Percentiles rank a stretch among this genome's conserved stretches.
Conservation (phyloP, 2,329 filamentous ascomycete species). For the Ophioceras dolichostomum region DNA sequence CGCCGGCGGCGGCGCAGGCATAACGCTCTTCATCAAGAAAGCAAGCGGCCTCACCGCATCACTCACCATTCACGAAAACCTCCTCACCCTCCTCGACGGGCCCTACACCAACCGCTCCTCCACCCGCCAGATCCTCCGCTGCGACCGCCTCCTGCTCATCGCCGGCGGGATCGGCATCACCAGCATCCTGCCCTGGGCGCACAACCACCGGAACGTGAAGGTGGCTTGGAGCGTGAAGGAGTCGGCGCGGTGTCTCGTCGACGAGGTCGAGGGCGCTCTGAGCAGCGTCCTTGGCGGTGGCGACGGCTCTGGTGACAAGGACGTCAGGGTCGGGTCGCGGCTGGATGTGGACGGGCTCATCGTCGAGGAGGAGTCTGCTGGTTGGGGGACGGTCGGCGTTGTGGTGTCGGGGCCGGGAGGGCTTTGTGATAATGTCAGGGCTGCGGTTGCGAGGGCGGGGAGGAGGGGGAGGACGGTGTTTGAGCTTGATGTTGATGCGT, state of each 20-base stretch:
- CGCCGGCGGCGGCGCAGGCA: slow-evolving; percentile 9
- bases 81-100: slow-evolving; percentile 25
- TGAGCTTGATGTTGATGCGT: slow-evolving; percentile 11
- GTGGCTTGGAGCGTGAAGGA: slow-evolving; percentile 22
- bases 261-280: slow-evolving; percentile 7
- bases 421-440: slow-evolving; percentile 26
- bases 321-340: slow-evolving; percentile 15
- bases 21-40: slow-evolving; percentile 25
- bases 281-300: slow-evolving; percentile 7
- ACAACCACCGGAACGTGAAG: slow-evolving; percentile 20
- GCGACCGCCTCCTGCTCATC: slow-evolving; percentile 26
- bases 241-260: slow-evolving; percentile 14
- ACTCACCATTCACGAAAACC: slow-evolving; percentile 9
- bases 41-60: slow-evolving; percentile 20
- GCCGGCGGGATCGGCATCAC: slow-evolving; percentile 37
- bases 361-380: slow-evolving; percentile 14
- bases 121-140: slow-evolving; percentile 12
- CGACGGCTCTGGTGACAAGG: too few species aligned
- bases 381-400: slow-evolving; percentile 19
- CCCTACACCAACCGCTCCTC: slow-evolving; percentile 20
- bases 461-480: slow-evolving; percentile 2
- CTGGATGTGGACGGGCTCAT: slow-evolving; percentile 19
- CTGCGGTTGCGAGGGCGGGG: slow-evolving; percentile 11
- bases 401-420: slow-evolving; percentile 27
- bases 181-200: slow-evolving; percentile 21